Conservation (phyloP, 345 rosid genomes). For the Gossypium stocksii region DNA sequence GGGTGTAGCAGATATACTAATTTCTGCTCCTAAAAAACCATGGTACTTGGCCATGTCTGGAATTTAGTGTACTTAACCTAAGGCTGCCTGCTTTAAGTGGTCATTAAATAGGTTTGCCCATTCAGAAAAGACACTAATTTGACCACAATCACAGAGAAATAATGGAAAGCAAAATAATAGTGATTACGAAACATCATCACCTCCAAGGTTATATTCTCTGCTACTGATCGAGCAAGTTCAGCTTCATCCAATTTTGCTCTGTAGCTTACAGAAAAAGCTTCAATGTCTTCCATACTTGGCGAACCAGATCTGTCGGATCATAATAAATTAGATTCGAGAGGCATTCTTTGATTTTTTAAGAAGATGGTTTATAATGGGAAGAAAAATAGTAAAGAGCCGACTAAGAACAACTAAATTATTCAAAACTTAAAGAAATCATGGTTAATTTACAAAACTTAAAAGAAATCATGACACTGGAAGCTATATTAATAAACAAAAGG, state of each 20-base stretch:
- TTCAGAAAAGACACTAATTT: background rate
- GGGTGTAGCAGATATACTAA: conserved; percentile 4
- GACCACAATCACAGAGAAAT: background rate
- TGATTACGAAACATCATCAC: conserved; percentile 26
- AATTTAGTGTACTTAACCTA: background rate
- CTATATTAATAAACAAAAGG: background rate
- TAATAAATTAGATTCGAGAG: conserved; percentile 17
- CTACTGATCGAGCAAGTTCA: conserved; percentile 57
- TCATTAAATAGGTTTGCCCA: background rate
- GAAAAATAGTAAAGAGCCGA: background rate
- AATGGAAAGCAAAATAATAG: background rate
- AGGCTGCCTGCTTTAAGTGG: background rate
- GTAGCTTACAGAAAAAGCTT: conserved; percentile 63
- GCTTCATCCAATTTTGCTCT: conserved; percentile 64
- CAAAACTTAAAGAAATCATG: background rate
- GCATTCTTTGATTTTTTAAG: background rate
- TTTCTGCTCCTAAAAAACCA: background rate
- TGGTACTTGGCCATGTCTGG: background rate
- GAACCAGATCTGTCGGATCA: conserved; percentile 53
- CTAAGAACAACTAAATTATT: background rate
- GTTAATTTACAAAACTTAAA: background rate
- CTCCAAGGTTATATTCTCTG: conserved; percentile 63
- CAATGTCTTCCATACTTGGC: conserved; percentile 71
- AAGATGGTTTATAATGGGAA: background rate
- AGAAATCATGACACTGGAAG: conserved; percentile 1